Base-by-base conservation (phyloP, 768 basidiomycete species). In the Hortiboletus campestris region DNA sequence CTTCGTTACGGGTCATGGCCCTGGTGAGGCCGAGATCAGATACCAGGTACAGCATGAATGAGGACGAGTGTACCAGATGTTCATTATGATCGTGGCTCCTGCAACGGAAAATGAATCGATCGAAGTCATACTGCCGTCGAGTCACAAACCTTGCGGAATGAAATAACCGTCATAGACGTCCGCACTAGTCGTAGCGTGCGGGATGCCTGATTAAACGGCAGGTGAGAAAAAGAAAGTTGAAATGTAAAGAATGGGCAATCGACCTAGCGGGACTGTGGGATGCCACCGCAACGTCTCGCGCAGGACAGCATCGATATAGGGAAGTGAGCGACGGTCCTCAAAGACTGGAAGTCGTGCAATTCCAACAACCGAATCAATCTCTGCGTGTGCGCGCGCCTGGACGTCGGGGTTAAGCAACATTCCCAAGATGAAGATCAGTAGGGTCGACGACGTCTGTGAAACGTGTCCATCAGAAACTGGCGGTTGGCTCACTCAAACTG, bases 111-210 rank as follows among this genome's bases (percentile, higher is more conserved):
- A 20, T 40, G 4, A 22, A 51, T 49, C 3, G 39, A 36, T 16
- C 43, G 12, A 43, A n/a, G 17, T 34, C 12, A 19, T 10, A 28
- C 9, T 10, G 17, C 10, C 4, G 14, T n/a, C 7, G 12, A 12
- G 29, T 35, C 31, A 65, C 67, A 8, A 16, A 68, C 84, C 84
- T 63, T 76, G 74, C 2, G 84, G 84, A 49, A 86, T 85, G 20
- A 80, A 68, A 57, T 80, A 80, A n/a, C 77, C 76, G 31, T 70
- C 63, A 51, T 80, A 81, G 13, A 73, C 54, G 38, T 81, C 80
- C 42, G 76, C 71, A 22, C 65, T 63, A 2, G 75, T 76, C 8
- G 69, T 51, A 2, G 64, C 60, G 42, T 75, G 76, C 2, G 75
- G 71, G 20, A 75, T 46, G 16, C 69, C 73, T 68, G 49, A 17